These are phyloP conservation scores for Elongisporangium anandrum DNA, from an alignment of 352 stramenopile species.

Conservation along the genomic window DNA sequence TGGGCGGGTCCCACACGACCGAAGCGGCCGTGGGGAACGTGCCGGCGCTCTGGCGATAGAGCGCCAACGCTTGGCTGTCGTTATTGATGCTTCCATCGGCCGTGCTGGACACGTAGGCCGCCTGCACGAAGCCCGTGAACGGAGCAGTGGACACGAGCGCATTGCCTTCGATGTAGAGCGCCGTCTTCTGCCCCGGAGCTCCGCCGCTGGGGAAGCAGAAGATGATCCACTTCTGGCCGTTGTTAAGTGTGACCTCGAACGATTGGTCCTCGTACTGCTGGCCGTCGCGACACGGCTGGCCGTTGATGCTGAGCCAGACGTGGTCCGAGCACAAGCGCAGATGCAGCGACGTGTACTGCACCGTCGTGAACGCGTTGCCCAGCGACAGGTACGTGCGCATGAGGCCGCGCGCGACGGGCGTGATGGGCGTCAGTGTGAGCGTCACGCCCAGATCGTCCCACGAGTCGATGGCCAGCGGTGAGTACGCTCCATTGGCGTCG, in stretches of 20 bases:
- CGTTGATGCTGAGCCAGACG: conserved; percentile 54
- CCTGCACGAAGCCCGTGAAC: conserved; percentile 68
- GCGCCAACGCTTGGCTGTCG: conserved; percentile 15
- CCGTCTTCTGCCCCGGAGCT: conserved; percentile 6
- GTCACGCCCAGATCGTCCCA: conserved; percentile 80
- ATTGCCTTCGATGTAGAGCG: conserved; percentile 40
- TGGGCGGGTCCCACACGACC: neutral
- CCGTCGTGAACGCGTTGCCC: conserved; percentile 74
- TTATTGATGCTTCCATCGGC: conserved; percentile 24
- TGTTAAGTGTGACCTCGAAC: conserved; percentile 71
- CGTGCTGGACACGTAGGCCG: conserved; percentile 53
- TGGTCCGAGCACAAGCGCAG: conserved; percentile 64
- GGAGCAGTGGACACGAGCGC: conserved; percentile 39
- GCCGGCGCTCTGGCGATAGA: conserved; percentile 56
- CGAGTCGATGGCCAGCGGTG: conserved; percentile 38
- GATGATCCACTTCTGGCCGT: conserved; percentile 68
- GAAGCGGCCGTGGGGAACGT: conserved; percentile 42
- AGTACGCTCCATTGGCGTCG: neutral
- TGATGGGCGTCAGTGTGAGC: conserved; percentile 22
- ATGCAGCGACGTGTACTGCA: conserved; percentile 65
- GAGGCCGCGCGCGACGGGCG: conserved; percentile 1
- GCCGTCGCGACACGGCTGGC: conserved; percentile 24
- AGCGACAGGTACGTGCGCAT: conserved; percentile 60
- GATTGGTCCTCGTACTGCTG: conserved; percentile 29
- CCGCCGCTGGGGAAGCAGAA: conserved; percentile 44